Percentiles rank a stretch among this genome's conserved stretches.
Evolutionary conservation across 495 filamentous ascomycete species (phyloP).

Genomic region (Talaromyces proteolyticus): DNA sequence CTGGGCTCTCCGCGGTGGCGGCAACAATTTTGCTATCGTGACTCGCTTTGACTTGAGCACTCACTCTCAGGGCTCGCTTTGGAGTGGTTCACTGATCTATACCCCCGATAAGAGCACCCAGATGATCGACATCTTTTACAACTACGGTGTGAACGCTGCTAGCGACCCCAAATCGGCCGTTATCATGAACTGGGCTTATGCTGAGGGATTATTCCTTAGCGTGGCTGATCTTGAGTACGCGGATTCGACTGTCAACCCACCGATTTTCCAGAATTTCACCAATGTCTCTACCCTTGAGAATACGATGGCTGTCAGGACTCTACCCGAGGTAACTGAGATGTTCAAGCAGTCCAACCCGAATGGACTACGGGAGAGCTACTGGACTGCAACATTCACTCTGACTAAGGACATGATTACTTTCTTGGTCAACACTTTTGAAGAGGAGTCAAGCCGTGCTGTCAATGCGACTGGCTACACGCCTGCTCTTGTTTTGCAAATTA

Average conservation of each 20-base stretch:
- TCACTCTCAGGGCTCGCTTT: constrained; percentile 23
- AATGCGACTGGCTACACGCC: constrained; percentile 30
- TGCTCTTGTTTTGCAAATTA: constrained; percentile 42
- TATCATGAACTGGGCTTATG: constrained; percentile 34
- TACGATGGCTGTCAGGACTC: constrained; percentile 30
- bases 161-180: constrained; percentile 38
- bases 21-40: constrained; percentile 44
- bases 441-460: constrained; percentile 26
- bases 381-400: constrained; percentile 31
- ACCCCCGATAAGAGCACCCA: constrained; percentile 33
- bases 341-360: constrained; percentile 31
- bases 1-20: constrained; percentile 47
- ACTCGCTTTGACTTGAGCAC: constrained; percentile 39
- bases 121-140: constrained; percentile 27
- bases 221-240: constrained; percentile 34
- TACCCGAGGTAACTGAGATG: constrained; percentile 37
- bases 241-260: constrained; percentile 27
- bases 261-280: constrained; percentile 35
- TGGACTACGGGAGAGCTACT: constrained; percentile 40
- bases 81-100: constrained; percentile 37
- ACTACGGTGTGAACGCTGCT: constrained; percentile 25
- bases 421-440: constrained; percentile 29
- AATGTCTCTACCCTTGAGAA: constrained; percentile 27
- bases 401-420: constrained; percentile 25
- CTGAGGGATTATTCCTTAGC: constrained; percentile 21